Evolutionary conservation across 768 basidiomycete genomes (phyloP).

Genomic region (Pisolithus microcarpus): DNA sequence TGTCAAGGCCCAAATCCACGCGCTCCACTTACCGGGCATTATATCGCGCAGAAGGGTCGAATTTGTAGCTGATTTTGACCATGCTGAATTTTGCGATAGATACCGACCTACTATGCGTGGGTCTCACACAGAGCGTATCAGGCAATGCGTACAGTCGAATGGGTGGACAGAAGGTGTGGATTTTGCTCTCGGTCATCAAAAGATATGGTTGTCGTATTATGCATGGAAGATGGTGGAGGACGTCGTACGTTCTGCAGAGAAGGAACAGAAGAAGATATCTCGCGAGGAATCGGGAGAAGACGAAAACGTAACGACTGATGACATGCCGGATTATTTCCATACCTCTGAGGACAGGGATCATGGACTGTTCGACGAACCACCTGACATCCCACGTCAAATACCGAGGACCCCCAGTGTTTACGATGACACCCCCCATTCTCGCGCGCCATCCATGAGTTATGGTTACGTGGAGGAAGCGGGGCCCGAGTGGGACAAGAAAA

Average conservation of each 20-base stretch:
- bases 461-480: slow-evolving; percentile 30
- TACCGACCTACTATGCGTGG: slow-evolving; percentile 47
- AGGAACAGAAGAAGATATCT: slow-evolving; percentile 37
- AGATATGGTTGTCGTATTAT: slow-evolving; percentile 48
- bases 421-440: slow-evolving; percentile 19
- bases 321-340: slow-evolving; percentile 36
- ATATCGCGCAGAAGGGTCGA: slow-evolving; percentile 44
- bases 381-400: slow-evolving; percentile 22
- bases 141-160: slow-evolving; percentile 42
- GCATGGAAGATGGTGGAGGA: slow-evolving; percentile 62
- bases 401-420: slow-evolving; percentile 20
- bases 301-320: slow-evolving; percentile 36
- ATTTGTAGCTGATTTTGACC: slow-evolving; percentile 43
- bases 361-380: slow-evolving; percentile 27
- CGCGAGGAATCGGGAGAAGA: slow-evolving; percentile 39
- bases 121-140: slow-evolving; percentile 40
- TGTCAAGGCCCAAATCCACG: slow-evolving; percentile 50
- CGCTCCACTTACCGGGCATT: slow-evolving; percentile 47
- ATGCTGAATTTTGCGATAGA: slow-evolving; percentile 44
- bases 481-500: slow-evolving; percentile 42
- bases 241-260: slow-evolving; percentile 43
- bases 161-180: slow-evolving; percentile 51
- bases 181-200: slow-evolving; percentile 44
- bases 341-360: slow-evolving; percentile 23
- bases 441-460: slow-evolving; percentile 17